Base-by-base conservation (phyloP, 2,329 filamentous ascomycete genomes). In the Fusarium buharicum region DNA sequence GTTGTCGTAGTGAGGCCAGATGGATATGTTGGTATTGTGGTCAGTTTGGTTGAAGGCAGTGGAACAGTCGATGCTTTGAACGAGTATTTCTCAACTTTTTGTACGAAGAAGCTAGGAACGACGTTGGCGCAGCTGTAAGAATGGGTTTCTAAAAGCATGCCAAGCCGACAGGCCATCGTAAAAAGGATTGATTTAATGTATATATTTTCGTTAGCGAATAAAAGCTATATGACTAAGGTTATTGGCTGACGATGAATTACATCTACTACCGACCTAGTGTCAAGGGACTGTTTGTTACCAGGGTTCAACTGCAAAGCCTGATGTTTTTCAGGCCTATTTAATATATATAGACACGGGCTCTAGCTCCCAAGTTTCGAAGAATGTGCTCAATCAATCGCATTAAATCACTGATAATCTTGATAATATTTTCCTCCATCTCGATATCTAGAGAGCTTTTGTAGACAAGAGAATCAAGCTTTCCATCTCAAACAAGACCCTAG, bases 1-100 rank as follows among this genome's bases (percentile, higher is more conserved):
- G 85, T 97, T 2, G 88, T 96, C 2, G 90, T 97, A 10, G 91
- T 96, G 8, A 81, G 93, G 39, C 93, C 93, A 0, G 93, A 97
- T 74, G 92, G 92, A 8, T 95, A 97, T 74, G 89, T 97, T 24
- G 91, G 90, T 18, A 84, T 91, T 59, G 90, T 93, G 4, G 85
- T 90, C 11, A 82, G 82, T 67, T 78, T 97, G 18, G 88, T 85
- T 2, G 89, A 94, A 74, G 93, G 93, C 1, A 86, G 78, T 54
- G 91, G 87, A 14, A 97, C 93, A 0, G 87, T 91, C 1, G 90
- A 96, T 69, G 91, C 88, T 14, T 78, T 97, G 67, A 91, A 97
- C 71, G 82, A 84, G 62, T 97, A 96, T 74, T 97, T 97, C 76
- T 82, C 83, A 6, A 76, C 87, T 1, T 93, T 96, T 68, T 84